Conservation (phyloP, 768 basidiomycete genomes). For the Leccinum subgranulosum region DNA sequence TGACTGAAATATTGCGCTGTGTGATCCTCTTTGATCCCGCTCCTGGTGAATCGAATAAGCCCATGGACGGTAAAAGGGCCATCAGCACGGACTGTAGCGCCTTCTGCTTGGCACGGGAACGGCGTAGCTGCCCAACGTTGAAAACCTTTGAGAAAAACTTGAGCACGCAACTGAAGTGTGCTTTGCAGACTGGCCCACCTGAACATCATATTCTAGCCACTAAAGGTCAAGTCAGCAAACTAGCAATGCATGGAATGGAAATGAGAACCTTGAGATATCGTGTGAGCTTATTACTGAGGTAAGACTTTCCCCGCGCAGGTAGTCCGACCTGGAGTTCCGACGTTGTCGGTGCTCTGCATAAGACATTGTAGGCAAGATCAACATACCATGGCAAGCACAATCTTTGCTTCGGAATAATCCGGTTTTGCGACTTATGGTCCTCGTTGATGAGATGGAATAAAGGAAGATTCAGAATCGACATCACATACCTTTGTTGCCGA, state of each 20-base stretch:
- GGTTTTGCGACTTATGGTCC: conserved; percentile 77
- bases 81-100: conserved; percentile 57
- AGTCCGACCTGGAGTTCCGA: conserved; percentile 80
- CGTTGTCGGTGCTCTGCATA: neutral
- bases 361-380: neutral
- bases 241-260: neutral
- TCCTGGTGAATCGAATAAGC: conserved; percentile 38
- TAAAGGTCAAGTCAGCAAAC: conserved; percentile 32
- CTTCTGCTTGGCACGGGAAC: conserved; percentile 78
- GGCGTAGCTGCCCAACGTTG: conserved; percentile 93
- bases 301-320: conserved; percentile 98
- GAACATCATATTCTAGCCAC: conserved; percentile 99
- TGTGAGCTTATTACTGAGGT: conserved; percentile 96
- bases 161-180: neutral
- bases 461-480: neutral
- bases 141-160: conserved; percentile 62
- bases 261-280: conserved; percentile 82
- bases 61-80: neutral
- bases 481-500: conserved; percentile 75
- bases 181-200: conserved; percentile 42
- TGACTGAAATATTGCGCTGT: conserved; percentile 89
- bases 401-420: conserved; percentile 98
- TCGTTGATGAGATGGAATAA: conserved; percentile 1
- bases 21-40: conserved; percentile 88
- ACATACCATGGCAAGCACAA: conserved; percentile 92